A percentile compares a stretch with the other conserved stretches of the same genome.
Evolutionary conservation across 176 grass and related monocot genomes (phyloP).

Genomic region (sorghum (Sorghum bicolor)): Sorghum_bicolor_NCBIv3 NC_012878.2:47525501-47526000

Average conservation of each 20-base stretch:
- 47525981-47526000: background rate
- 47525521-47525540: no score
- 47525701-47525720: background rate
- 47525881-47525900: constrained; percentile 68
- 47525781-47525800: constrained; percentile 28
- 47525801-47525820: constrained; percentile 53
- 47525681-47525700: background rate
- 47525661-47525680: background rate
- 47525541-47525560: no score
- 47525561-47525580: no score
- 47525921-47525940: constrained; percentile 66
- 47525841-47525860: constrained; percentile 57
- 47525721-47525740: constrained; percentile 10
- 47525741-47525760: background rate
- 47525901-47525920: constrained; percentile 50
- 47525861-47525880: constrained; percentile 58
- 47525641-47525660: background rate
- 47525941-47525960: background rate
- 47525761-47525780: constrained; percentile 48
- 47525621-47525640: no score
- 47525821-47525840: constrained; percentile 48
- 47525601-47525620: no score
- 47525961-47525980: no score
- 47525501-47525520: no score
- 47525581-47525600: no score